Percentiles rank a stretch among this genome's conserved stretches.
Evolutionary conservation across 139 green algal genomes (phyloP).

Genomic region (Diplosphaera chodatii): DNA sequence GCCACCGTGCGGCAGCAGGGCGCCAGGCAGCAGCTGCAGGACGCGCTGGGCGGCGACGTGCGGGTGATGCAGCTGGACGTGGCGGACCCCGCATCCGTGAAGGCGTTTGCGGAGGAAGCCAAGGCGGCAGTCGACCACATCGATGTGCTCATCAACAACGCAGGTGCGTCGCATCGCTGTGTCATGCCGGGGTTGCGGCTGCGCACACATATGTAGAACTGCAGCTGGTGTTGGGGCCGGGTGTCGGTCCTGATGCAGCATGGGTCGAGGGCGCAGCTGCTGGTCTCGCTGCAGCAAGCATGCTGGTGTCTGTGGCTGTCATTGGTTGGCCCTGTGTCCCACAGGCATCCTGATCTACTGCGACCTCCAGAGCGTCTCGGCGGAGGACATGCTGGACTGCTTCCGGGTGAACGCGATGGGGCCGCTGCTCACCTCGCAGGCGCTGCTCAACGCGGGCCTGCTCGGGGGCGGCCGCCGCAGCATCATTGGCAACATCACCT

Average conservation of each 20-base stretch:
- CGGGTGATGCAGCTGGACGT: conserved; percentile 23
- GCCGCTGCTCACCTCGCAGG: conserved; percentile 47
- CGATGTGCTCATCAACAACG: conserved; percentile 47
- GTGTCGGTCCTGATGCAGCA: too few species aligned
- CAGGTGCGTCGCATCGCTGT: conserved; percentile 15
- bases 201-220: too few species aligned
- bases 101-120: conserved; percentile 2
- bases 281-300: not conserved
- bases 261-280: too few species aligned
- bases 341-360: not conserved
- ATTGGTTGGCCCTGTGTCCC: not conserved
- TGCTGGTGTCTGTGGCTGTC: not conserved
- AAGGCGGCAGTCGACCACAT: conserved; percentile 2
- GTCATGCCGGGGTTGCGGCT: too few species aligned
- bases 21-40: conserved; percentile 4
- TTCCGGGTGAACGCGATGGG: conserved; percentile 48
- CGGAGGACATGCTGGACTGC: conserved; percentile 38
- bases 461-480: conserved; percentile 13
- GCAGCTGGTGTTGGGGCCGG: too few species aligned
- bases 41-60: conserved; percentile 5
- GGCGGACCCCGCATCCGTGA: conserved; percentile 5
- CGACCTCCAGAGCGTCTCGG: conserved; percentile 18
- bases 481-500: conserved; percentile 43
- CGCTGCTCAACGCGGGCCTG: conserved; percentile 34
- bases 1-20: conserved; percentile 26